These are phyloP conservation scores for Paracorniculantispora psalliotae DNA, from an alignment of 2,329 filamentous ascomycete species.

Conservation along the genomic window DNA sequence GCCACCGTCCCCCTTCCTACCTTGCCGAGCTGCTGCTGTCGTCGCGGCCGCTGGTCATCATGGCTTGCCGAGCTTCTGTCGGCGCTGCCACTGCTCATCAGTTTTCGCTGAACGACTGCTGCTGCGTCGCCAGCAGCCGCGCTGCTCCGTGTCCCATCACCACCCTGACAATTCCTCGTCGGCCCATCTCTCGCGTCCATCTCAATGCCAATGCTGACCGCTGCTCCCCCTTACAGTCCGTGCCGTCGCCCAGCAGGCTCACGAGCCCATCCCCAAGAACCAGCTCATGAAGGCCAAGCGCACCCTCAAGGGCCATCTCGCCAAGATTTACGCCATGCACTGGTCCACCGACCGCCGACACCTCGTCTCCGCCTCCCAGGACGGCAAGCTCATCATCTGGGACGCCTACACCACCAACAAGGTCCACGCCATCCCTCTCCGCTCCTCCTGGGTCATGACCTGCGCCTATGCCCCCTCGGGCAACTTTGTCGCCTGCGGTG, in stretches of 20 bases:
- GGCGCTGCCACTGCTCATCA: neutral
- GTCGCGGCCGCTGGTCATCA: no score
- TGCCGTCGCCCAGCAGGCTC: constrained; percentile 85
- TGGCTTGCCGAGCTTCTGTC: neutral
- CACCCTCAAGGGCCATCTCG: constrained; percentile 93
- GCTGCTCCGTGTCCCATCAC: neutral
- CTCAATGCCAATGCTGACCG: constrained; percentile 15
- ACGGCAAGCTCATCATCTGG: constrained; percentile 99
- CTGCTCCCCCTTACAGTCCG: constrained; percentile 56
- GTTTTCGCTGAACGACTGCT: no score
- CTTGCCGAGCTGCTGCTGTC: no score
- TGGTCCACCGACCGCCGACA: constrained; percentile 98
- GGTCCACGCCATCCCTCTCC: constrained; percentile 93
- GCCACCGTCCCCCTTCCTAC: constrained; percentile 15
- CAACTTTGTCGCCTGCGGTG: constrained; percentile 97
- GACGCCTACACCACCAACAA: constrained; percentile 99
- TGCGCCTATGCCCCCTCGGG: constrained; percentile 98
- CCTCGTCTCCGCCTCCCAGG: constrained; percentile 94
- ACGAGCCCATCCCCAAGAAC: constrained; percentile 87
- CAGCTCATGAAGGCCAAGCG: constrained; percentile 94
- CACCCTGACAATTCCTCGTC: neutral
- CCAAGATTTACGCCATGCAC: constrained; percentile 99
- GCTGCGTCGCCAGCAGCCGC: neutral
- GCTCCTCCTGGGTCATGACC: constrained; percentile 99
- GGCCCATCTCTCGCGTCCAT: neutral